phyloP scores from a whole-genome alignment of 129 eudicot genomes.

The Tanacetum coccineum region DNA sequence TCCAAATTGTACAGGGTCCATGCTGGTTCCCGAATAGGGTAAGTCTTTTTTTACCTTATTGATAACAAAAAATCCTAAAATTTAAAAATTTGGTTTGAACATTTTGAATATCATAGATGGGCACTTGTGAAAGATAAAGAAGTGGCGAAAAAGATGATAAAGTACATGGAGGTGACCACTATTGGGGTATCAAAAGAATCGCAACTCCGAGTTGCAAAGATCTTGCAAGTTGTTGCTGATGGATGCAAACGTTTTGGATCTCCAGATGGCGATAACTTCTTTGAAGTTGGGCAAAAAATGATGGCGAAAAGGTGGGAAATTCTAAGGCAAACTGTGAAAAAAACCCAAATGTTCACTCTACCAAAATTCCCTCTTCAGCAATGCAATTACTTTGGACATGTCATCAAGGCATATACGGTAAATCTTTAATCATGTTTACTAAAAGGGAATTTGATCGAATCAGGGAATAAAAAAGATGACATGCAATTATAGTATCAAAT shows the following conservation, averaged over 20 bases:
- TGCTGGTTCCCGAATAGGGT: constrained; percentile 94
- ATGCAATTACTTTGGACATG: constrained; percentile 49
- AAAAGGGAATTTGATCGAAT: too few relatives aligned
- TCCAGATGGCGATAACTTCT: constrained; percentile 38
- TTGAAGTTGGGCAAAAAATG: constrained; percentile 31
- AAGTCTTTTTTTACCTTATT: neutral
- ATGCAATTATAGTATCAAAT: too few relatives aligned
- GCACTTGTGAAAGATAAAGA: constrained; percentile 83
- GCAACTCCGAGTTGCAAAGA: constrained; percentile 70
- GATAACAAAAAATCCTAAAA: too few relatives aligned
- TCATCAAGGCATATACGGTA: constrained; percentile 31
- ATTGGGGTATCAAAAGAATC: constrained; percentile 92
- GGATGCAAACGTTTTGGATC: constrained; percentile 43
- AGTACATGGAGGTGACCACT: constrained; percentile 53
- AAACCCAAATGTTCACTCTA: constrained; percentile 32
- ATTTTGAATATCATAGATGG: constrained; percentile 51
- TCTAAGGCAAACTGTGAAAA: constrained; percentile 44
- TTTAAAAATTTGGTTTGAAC: too few relatives aligned
- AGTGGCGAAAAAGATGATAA: constrained; percentile 64
- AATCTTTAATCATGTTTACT: too few relatives aligned
- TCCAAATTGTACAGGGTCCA: constrained; percentile 98
- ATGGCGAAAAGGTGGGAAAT: constrained; percentile 73
- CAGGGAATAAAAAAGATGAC: too few relatives aligned
- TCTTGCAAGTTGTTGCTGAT: constrained; percentile 52
- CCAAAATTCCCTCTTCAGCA: constrained; percentile 47